A percentile compares a stretch with the other conserved stretches of the same genome.
phyloP scores from a whole-genome alignment of 805 yeast genomes.

The Starmera caribaea region DNA sequence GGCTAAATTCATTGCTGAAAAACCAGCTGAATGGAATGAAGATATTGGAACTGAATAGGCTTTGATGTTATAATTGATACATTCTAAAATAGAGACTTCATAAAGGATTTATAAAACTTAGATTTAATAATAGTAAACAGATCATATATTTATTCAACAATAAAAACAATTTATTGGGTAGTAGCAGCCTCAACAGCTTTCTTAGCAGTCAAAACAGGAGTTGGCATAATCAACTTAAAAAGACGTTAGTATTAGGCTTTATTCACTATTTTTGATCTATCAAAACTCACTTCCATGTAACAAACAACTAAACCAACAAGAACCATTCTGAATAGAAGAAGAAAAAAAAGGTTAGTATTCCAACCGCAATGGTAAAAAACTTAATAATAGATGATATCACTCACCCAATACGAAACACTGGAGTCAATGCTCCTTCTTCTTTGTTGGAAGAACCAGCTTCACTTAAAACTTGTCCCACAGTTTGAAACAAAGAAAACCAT shows the following conservation, averaged over 20 bases:
- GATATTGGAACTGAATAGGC: slow-evolving; percentile 53
- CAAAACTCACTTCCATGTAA: slow-evolving; percentile 35
- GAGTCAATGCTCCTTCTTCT: slow-evolving; percentile 31
- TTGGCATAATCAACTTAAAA: slow-evolving; percentile 9
- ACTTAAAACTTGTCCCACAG: slow-evolving; percentile 29
- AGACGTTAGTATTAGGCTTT: background rate
- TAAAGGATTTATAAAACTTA: too few relatives aligned
- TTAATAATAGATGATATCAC: background rate
- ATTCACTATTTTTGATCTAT: too few relatives aligned
- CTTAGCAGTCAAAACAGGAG: slow-evolving; percentile 17
- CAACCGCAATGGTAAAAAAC: too few relatives aligned
- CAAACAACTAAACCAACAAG: slow-evolving; percentile 40
- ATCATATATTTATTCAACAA: background rate
- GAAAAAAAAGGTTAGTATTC: too few relatives aligned
- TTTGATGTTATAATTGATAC: slow-evolving; percentile 5
- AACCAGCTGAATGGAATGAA: slow-evolving; percentile 74
- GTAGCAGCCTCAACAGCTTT: slow-evolving; percentile 9
- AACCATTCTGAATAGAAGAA: slow-evolving; percentile 28
- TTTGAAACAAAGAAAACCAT: slow-evolving; percentile 46
- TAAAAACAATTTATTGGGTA: background rate
- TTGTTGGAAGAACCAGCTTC: slow-evolving; percentile 14
- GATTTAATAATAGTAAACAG: too few relatives aligned
- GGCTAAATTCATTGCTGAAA: slow-evolving; percentile 67
- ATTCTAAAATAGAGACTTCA: background rate
- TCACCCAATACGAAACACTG: slow-evolving; percentile 9